These are phyloP conservation scores for Fonsecaea erecta DNA, from an alignment of 2,329 filamentous ascomycete genomes.

Conservation along the genomic window DNA sequence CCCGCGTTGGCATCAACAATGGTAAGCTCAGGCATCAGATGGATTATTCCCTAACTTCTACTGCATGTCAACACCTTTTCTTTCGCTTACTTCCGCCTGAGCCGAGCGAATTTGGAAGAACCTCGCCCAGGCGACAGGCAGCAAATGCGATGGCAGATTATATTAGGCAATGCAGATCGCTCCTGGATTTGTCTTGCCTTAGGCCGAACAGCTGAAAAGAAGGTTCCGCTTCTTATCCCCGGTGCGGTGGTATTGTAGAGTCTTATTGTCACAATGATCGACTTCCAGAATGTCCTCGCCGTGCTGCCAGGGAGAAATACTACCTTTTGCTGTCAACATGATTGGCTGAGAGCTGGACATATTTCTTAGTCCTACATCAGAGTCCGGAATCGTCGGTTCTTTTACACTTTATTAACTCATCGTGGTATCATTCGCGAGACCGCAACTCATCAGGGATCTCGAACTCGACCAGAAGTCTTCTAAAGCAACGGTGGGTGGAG, in stretches of 20 bases:
- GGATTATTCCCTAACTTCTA: not conserved
- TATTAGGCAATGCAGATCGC: conserved; percentile 15
- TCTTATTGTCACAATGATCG: conserved; percentile 13
- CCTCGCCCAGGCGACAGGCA: not conserved
- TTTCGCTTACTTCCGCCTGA: not conserved
- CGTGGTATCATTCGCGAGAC: not conserved
- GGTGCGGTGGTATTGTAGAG: conserved; percentile 15
- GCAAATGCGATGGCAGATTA: conserved; percentile 1
- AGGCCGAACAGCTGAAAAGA: conserved; percentile 22
- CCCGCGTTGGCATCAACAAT: not conserved
- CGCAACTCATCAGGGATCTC: not conserved
- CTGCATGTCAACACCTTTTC: not conserved
- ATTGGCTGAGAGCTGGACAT: not conserved
- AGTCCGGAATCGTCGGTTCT: not conserved
- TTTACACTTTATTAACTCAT: not conserved
- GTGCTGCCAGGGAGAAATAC: conserved; percentile 4
- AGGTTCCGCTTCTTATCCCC: conserved; percentile 3
- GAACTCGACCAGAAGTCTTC: not conserved
- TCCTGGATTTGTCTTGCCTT: conserved; percentile 11
- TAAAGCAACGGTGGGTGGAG: conserved; percentile 10
- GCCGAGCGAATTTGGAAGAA: not conserved
- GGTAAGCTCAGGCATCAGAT: not conserved
- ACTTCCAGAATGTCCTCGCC: conserved; percentile 4
- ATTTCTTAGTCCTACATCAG: not conserved
- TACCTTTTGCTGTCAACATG: not conserved